Percentiles rank a stretch among this genome's conserved stretches.
Conservation (phyloP, 2,329 filamentous ascomycete genomes). For the Didymosphaeria variabile region DNA sequence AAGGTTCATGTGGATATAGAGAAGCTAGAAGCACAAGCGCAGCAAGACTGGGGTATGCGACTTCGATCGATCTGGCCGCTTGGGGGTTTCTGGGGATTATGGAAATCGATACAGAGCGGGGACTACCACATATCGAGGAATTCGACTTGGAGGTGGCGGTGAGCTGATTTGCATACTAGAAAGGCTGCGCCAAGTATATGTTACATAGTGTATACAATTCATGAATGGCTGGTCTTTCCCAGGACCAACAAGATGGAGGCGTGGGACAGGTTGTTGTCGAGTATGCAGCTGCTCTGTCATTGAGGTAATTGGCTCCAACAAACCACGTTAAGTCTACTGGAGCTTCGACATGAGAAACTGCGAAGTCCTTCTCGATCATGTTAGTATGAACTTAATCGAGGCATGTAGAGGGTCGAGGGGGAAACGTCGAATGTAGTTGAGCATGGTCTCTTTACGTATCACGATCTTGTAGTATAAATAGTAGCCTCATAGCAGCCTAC, state of each 20-base stretch:
- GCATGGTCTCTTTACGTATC: background rate
- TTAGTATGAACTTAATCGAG: background rate
- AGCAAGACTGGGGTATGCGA: slow-evolving; percentile 35
- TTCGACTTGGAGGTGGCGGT: slow-evolving; percentile 44
- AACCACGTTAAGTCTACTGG: too few species aligned
- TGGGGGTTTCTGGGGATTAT: slow-evolving; percentile 50
- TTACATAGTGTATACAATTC: slow-evolving; percentile 2
- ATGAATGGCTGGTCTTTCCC: background rate
- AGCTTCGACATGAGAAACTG: too few species aligned
- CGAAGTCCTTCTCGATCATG: too few species aligned
- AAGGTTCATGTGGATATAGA: slow-evolving; percentile 65
- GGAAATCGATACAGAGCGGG: slow-evolving; percentile 49
- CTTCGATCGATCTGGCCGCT: slow-evolving; percentile 47
- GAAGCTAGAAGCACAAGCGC: slow-evolving; percentile 38
- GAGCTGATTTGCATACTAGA: background rate
- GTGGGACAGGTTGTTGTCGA: background rate
- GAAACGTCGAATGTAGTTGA: background rate
- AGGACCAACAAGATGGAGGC: background rate
- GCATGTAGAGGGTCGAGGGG: background rate
- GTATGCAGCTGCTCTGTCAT: background rate
- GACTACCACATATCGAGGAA: slow-evolving; percentile 48
- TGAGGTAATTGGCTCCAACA: background rate
- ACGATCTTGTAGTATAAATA: background rate
- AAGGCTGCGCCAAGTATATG: background rate
- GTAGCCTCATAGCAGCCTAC: too few species aligned